Percentiles rank a stretch among this genome's conserved stretches.
These are phyloP conservation scores for Beauveria sp. DNA, from an alignment of 2,329 filamentous ascomycete species.

Conservation along the genomic window DNA sequence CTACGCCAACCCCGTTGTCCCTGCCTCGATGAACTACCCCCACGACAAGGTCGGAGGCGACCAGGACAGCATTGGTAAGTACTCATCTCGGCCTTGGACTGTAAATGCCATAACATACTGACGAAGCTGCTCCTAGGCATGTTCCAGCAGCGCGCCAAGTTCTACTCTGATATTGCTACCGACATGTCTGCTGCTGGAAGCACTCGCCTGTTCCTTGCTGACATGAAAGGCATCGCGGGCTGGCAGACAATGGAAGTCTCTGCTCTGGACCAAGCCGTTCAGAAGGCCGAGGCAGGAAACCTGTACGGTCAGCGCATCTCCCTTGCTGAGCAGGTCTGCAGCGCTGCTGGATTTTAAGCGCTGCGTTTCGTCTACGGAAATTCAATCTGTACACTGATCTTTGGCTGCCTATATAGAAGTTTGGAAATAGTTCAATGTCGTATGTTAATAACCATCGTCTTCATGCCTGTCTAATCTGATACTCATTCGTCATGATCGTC, in stretches of 20 bases:
- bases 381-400: background rate
- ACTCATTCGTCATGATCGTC: too few species aligned
- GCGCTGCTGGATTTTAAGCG: constrained; percentile 8
- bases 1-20: constrained; percentile 4
- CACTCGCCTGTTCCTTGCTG: constrained; percentile 4
- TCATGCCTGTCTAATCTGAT: too few species aligned
- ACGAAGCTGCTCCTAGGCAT: background rate
- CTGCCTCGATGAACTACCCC: constrained; percentile 2
- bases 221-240: background rate
- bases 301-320: constrained; percentile 5
- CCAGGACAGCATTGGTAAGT: constrained; percentile 8
- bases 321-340: constrained; percentile 5
- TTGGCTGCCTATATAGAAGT: background rate
- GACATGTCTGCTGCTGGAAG: constrained; percentile 5
- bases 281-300: constrained; percentile 8
- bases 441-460: too few species aligned
- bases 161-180: background rate
- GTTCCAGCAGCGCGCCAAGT: constrained; percentile 4
- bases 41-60: constrained; percentile 7
- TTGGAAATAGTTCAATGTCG: background rate
- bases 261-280: background rate
- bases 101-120: background rate
- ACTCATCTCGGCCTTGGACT: fast-evolving
- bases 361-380: background rate
- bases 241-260: constrained; percentile 7